Base-by-base conservation (phyloP, 2,329 filamentous ascomycete species). In the Tolypocladium capitatum region DNA sequence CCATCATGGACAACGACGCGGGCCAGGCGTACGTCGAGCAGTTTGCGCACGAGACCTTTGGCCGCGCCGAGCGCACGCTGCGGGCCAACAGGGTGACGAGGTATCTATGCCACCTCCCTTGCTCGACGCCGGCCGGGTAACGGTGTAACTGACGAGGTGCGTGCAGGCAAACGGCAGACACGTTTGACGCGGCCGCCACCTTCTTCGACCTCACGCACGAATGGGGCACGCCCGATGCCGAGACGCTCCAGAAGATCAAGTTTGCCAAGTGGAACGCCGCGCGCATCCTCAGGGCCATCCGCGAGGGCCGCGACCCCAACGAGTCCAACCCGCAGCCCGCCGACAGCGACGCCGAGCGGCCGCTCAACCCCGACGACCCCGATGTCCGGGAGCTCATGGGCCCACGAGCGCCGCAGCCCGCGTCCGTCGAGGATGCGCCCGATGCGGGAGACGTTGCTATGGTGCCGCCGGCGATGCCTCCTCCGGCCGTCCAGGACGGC, bases 201-300 rank as follows among this genome's bases (percentile, higher is more conserved):
- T 97, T 98, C 64, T 81, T 97, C 59, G 88, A 96, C 55, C 73
- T 97, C 5, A 76, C 87, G 48, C 83, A 83, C 53, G 84, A 95
- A 58, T 98, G 91, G 89, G 83, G 81, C 6, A 67, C 78, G 0
- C 69, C 83, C 11, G 86, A 94, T 32, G 68, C 77, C 1, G 89
- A 97, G 59, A 80, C 83, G 20, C 74, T 81, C 35, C 79, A 88
- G 47, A 97, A 95, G 72, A 88, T 91, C 67, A 96, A 94, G 64
- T 98, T 87, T 62, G 89, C 91, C 38, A 98, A 97, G 66, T 98
- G 87, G 76, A 94, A 97, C 63, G 90, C 91, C 2, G 71, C 91
- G 33, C 80, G 92, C 49, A 98, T 98, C 60, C 74, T 86, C 16
- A 95, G 87, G 66, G 92, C 92, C 11, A 77, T 96, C 58, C 92